Conservation (phyloP, 2,329 filamentous ascomycete genomes). For the Fusarium oxysporum region DNA sequence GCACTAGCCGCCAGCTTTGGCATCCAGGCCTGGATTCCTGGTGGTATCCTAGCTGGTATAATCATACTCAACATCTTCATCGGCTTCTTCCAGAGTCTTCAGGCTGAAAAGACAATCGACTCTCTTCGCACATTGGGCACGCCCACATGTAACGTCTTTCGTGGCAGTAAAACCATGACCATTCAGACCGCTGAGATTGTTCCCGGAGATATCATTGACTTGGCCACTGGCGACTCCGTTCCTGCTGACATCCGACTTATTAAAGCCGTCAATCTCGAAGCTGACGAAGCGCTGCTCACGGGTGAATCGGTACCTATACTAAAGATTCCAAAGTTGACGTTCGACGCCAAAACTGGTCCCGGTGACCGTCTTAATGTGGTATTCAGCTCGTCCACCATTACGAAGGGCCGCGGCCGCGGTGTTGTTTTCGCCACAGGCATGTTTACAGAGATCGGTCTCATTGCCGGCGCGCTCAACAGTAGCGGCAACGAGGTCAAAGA, state of each 20-base stretch:
- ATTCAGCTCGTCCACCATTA: constrained; percentile 68
- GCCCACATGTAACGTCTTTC: constrained; percentile 54
- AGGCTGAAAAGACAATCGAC: constrained; percentile 57
- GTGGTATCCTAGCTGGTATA: constrained; percentile 63
- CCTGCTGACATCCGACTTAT: constrained; percentile 66
- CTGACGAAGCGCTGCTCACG: constrained; percentile 71
- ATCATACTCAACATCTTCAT: constrained; percentile 65
- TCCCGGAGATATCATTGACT: constrained; percentile 64
- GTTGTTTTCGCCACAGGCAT: constrained; percentile 71
- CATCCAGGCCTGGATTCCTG: constrained; percentile 65
- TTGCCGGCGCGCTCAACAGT: constrained; percentile 59
- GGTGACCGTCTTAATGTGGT: constrained; percentile 70
- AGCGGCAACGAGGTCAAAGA: constrained; percentile 23
- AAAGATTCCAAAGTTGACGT: constrained; percentile 59
- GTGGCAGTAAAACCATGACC: constrained; percentile 50
- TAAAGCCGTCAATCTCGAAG: constrained; percentile 71
- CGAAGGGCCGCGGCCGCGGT: constrained; percentile 67
- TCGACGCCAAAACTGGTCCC: constrained; percentile 49
- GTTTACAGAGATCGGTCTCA: constrained; percentile 69
- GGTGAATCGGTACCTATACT: constrained; percentile 68
- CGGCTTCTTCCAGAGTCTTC: constrained; percentile 58
- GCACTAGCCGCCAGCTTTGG: constrained; percentile 68
- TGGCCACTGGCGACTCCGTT: constrained; percentile 65
- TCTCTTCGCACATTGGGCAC: constrained; percentile 52
- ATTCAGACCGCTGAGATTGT: constrained; percentile 57